Evolutionary conservation across 331 rosid genomes (phyloP).

Genomic region (Telfairia occidentalis): DNA sequence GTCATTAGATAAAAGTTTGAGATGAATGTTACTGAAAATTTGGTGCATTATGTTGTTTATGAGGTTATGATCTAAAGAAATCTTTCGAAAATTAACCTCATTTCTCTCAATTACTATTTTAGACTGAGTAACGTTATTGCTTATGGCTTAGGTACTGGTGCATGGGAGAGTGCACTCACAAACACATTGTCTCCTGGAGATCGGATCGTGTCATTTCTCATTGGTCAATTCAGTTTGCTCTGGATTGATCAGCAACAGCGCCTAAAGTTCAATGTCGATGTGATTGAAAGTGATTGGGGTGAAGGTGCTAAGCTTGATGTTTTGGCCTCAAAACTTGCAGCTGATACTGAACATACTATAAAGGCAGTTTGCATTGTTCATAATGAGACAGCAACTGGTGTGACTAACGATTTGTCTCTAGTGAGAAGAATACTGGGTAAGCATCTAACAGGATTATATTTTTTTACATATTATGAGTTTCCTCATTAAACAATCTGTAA

Average conservation of each 20-base stretch:
- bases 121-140: constrained; percentile 6
- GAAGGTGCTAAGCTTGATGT: constrained; percentile 80
- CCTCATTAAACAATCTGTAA: not conserved
- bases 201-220: constrained; percentile 72
- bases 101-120: not conserved
- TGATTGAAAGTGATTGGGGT: constrained; percentile 96
- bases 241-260: constrained; percentile 99
- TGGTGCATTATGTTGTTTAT: not conserved
- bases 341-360: constrained; percentile 59
- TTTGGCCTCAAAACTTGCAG: constrained; percentile 78
- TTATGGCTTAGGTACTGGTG: constrained; percentile 74
- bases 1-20: not conserved
- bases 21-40: not conserved
- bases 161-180: constrained; percentile 99
- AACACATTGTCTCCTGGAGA: constrained; percentile 96
- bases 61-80: not conserved
- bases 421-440: constrained; percentile 80
- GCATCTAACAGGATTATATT: constrained; percentile 11
- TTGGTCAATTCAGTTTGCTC: constrained; percentile 96
- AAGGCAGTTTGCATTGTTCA: constrained; percentile 95
- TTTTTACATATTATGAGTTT: not conserved
- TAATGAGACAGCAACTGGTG: constrained; percentile 98
- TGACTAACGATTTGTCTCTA: constrained; percentile 68
- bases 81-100: not conserved
- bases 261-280: constrained; percentile 89